Evolutionary conservation across 2,329 filamentous ascomycete genomes (phyloP), one percentile per base, ranked within the genome.

Genomic region (Aspergillaceae sp.): DNA sequence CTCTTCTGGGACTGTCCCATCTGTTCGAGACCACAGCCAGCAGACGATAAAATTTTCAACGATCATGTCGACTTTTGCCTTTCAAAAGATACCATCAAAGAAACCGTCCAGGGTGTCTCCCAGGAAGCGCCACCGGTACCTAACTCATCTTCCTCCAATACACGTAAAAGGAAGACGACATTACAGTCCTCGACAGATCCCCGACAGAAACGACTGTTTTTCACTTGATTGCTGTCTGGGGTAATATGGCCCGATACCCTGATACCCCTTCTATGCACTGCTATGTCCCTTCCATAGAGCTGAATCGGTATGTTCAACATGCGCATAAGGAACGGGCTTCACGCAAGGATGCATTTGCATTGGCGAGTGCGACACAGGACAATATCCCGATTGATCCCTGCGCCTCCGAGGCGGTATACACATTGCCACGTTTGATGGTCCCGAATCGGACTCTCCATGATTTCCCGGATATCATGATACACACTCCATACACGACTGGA

Each of bases 61-160:
- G 80, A 85, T 47, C 92, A 98, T 60, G 89, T 98, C 43, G 92
- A 98, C 63, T 78, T 86, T 6, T 98, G 92, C 63, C 76, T 98
- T 1, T 96, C 90, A 0, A 77, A 83, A 46, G 81, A 86, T 59
- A 87, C 88, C 0, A 97, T 98, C 56, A 84, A 84, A 40, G 87
- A 96, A 57, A 84, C 81, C 0, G 83, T 92, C 1, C 82, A 87
- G 47, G 75, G 46, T 66, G 74, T 49, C 60, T 59, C 42, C 43
- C 60, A 29, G 47, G 59, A 51, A 52, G 26, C 40, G 36, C 49
- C 41, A 10, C 42, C 33, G 42, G 49, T 11, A 29, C 41, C 37
- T 19, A 19, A 19, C 19, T 19, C 19, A 19, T 19, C 19, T 19
- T 19, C 19, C 4, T 11, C 43, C 4, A 49, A 7, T 40, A 40